Evolutionary conservation across 164 flowering plant genomes (phyloP).

Genomic region (Pachysandra terminalis): DNA sequence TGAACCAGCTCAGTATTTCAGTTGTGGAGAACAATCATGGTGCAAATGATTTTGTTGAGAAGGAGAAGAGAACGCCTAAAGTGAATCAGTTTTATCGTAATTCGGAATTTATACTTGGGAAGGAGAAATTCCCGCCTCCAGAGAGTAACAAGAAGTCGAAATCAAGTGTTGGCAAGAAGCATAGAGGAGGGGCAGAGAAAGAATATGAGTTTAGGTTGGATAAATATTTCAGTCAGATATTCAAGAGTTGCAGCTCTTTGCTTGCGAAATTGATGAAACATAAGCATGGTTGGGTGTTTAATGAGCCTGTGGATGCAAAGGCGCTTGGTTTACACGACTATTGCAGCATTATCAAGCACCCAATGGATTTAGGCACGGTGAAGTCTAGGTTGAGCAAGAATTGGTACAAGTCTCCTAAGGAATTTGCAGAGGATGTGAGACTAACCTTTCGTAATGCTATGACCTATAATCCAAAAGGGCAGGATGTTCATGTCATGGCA

Average conservation of each 20-base stretch:
- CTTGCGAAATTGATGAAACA: constrained; percentile 68
- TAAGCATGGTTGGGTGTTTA: constrained; percentile 71
- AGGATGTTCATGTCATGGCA: constrained; percentile 80
- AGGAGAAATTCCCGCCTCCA: constrained; percentile 33
- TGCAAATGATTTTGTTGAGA: constrained; percentile 29
- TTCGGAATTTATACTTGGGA: constrained; percentile 31
- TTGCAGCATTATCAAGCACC: constrained; percentile 44
- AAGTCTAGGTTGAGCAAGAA: constrained; percentile 47
- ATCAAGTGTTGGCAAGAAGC: constrained; percentile 24
- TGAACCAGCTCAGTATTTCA: constrained; percentile 22
- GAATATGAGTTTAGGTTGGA: constrained; percentile 27
- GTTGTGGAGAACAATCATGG: constrained; percentile 26
- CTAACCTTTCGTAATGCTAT: constrained; percentile 66
- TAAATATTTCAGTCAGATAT: constrained; percentile 22
- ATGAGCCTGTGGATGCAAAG: constrained; percentile 54
- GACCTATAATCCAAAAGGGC: constrained; percentile 78
- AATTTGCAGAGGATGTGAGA: constrained; percentile 73
- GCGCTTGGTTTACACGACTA: constrained; percentile 63
- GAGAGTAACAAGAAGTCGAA: constrained; percentile 35
- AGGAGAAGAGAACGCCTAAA: constrained; percentile 38
- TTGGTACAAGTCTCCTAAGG: constrained; percentile 56
- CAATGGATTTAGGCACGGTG: constrained; percentile 76
- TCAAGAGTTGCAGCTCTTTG: constrained; percentile 47
- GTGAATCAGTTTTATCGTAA: constrained; percentile 28
- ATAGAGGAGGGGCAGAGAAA: background rate